Conservation (phyloP, 2,329 filamentous ascomycete species). For the Penicillium freii region DNA sequence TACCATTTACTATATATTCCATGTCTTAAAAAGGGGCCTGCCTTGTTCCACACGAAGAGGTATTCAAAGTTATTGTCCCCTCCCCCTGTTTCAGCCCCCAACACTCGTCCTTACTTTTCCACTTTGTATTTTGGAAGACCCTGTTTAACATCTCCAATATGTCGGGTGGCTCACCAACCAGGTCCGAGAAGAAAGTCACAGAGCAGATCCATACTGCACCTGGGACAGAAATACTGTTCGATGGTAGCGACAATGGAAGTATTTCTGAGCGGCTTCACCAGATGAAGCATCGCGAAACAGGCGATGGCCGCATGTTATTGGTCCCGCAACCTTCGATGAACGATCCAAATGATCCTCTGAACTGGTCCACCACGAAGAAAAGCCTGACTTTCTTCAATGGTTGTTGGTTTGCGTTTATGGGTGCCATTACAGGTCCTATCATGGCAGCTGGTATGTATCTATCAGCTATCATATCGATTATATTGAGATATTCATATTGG, state of each 20-base stretch:
- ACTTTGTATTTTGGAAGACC: neutral
- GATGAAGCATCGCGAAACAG: constrained; percentile 15
- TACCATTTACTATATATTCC: neutral
- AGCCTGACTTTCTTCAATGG: constrained; percentile 15
- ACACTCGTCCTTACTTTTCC: neutral
- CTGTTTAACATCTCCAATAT: neutral
- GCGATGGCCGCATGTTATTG: constrained; percentile 14
- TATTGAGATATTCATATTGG: neutral
- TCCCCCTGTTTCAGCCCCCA: neutral
- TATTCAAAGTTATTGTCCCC: neutral
- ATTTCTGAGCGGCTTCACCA: constrained; percentile 21
- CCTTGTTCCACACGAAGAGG: neutral
- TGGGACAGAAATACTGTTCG: constrained; percentile 14
- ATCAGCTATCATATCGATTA: neutral
- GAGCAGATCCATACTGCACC: constrained; percentile 1
- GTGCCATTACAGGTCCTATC: constrained; percentile 20
- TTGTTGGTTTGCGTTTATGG: constrained; percentile 20
- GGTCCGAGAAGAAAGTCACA: neutral
- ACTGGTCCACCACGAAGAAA: constrained; percentile 16
- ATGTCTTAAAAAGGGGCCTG: neutral
- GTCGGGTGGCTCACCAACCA: neutral
- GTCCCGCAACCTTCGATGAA: constrained; percentile 15
- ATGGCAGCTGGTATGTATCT: constrained; percentile 24
- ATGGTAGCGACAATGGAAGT: neutral
- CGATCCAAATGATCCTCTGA: constrained; percentile 17